Evolutionary conservation across 345 rosid genomes (phyloP), one percentile per base, ranked within the genome.

Genomic region (Physaria fendleri): DNA sequence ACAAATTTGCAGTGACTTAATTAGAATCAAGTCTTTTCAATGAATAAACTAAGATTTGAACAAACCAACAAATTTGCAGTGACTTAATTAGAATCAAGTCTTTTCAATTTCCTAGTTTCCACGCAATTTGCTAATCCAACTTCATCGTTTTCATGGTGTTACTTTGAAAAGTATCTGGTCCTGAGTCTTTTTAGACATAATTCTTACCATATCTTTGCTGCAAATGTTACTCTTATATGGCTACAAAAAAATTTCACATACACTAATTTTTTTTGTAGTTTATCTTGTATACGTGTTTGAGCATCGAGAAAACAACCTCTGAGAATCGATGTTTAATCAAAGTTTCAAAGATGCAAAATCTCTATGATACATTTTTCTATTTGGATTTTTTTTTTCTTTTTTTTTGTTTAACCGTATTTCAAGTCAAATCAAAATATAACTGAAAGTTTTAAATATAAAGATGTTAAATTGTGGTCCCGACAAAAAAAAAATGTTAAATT

Each of bases 11-110:
- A 40, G 35, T 32, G 59, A 50, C 50, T 9, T 48, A 0, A n/a
- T 25, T 25, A 10, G 50, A 23, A 20, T 3, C 4, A 63, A 51
- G 59, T 63, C 59, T n/a, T n/a, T n/a, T n/a, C n/a, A n/a, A n/a
- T n/a, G n/a, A n/a, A n/a, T n/a, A 9, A 27, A 38, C 27, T 2
- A 49, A n/a, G 8, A 38, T n/a, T n/a, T 38, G 28, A 40, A 50
- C 40, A 39, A 10, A 27, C 32, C 14, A 44, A 39, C 17, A 38
- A 38, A 7, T 20, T 40, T 61, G 47, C 59, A 40, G 35, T 32
- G 59, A 50, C 50, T 9, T 48, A 0, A n/a, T 25, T 25, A 10
- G 50, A 10, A 35, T 28, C 22, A 17, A n/a, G 24, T 6, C 2
- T 21, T 21, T 63, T 30, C 35, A 32, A 12, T 33, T 21, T 18